Conservation (phyloP, 2,329 filamentous ascomycete species). For the Nothophoma quercina region DNA sequence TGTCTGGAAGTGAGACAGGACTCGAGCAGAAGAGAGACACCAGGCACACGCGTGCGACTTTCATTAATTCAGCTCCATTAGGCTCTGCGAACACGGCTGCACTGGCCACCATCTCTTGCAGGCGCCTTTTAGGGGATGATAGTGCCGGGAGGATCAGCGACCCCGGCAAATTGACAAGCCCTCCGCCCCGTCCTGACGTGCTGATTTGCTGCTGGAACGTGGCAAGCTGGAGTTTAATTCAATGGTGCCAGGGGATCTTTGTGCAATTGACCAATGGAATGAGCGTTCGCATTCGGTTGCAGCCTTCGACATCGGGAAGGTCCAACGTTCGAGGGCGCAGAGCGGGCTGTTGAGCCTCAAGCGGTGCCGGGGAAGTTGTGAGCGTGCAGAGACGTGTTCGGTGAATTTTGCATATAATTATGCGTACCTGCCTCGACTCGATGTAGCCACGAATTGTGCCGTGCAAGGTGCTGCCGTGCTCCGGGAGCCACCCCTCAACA, state of each 20-base stretch:
- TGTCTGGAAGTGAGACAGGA: constrained; percentile 14
- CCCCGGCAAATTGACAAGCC: constrained; percentile 11
- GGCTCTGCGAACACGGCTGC: constrained; percentile 15
- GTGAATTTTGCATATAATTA: constrained; percentile 7
- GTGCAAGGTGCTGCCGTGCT: constrained; percentile 5
- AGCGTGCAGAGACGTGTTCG: not conserved
- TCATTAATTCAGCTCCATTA: constrained; percentile 19
- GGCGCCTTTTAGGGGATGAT: constrained; percentile 15
- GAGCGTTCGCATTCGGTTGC: not conserved
- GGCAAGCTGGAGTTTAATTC: constrained; percentile 13
- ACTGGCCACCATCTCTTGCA: constrained; percentile 14
- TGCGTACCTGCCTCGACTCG: constrained; percentile 3
- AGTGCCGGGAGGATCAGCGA: constrained; percentile 18
- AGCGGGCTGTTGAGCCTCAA: constrained; percentile 7
- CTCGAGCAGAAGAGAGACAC: constrained; percentile 10
- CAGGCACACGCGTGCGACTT: constrained; percentile 19
- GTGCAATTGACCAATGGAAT: constrained; percentile 3
- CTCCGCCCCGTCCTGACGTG: not conserved
- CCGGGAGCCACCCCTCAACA: not conserved
- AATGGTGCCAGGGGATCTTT: constrained; percentile 8
- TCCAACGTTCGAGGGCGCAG: constrained; percentile 9
- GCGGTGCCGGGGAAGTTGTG: not conserved
- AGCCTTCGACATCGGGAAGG: constrained; percentile 3
- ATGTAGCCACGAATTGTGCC: not conserved
- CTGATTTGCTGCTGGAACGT: constrained; percentile 11